Base-by-base conservation (phyloP, 805 yeast species). In the Wickerhamomyces canadensis region DNA sequence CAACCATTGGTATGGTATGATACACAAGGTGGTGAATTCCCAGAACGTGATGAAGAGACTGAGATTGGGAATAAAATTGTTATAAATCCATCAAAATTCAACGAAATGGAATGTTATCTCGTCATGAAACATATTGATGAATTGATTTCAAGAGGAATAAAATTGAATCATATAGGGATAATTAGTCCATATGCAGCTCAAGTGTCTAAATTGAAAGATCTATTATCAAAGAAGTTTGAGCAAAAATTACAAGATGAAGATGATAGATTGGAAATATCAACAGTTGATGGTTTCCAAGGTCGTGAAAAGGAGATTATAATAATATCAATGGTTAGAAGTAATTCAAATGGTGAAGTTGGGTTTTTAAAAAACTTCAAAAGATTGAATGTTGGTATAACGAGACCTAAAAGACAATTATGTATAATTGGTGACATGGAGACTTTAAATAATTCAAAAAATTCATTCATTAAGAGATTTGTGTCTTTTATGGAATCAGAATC, bases 211-310 rank as follows among this genome's bases (percentile, higher is more conserved):
- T 47, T 91, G 10, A 52, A 50, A 25, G 36, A 34, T 15, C 31
- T 27, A 10, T 24, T 42, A 17, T 15, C 24, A 9, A n/a, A 29
- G 15, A 16, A 14, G 10, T 36, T 26, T 27, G 44, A 38, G n/a
- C n/a, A 29, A 31, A 42, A 10, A 10, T 42, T 31, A 42, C 42
- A 4, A 41, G 14, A n/a, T 4, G 19, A 22, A 77, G 78, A 44
- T 65, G 61, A 21, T 1, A 53, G 43, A 3, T 63, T 91, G 6
- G 98, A 91, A 53, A 74, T 89, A 0, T 77, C 95, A 5, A 86
- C 97, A 0, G 91, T 91, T 5, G 98, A 91, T 62, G 97, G 97
- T 1, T 93, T 91, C 52, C 98, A 91, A 64, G 98, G 98, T 2
- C 67, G 97, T 43, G 98, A 91, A 54, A 93, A 91, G 57, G 94